These are phyloP conservation scores for Skeletonema grethae DNA, from an alignment of 108 stramenopile species.

Conservation along the genomic window DNA sequence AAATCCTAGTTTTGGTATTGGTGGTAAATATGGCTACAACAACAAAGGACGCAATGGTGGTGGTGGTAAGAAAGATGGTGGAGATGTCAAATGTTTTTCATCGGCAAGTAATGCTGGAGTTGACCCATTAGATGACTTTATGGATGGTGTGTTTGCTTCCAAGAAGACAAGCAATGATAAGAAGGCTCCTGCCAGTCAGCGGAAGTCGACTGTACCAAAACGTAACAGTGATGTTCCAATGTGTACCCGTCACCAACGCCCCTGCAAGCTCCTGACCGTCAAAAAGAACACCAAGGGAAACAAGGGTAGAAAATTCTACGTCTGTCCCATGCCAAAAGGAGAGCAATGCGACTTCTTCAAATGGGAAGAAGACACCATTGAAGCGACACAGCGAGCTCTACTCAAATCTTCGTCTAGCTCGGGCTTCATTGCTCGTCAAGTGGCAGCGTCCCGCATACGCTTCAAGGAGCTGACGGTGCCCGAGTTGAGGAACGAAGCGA, in stretches of 20 bases:
- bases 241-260: slow-evolving; percentile 78
- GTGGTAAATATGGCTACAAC: background rate
- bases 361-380: slow-evolving; percentile 87
- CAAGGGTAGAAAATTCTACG: slow-evolving; percentile 87
- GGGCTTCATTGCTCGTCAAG: slow-evolving; percentile 83
- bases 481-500: slow-evolving; percentile 65
- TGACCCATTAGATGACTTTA: slow-evolving; percentile 86
- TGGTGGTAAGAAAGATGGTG: slow-evolving; percentile 5
- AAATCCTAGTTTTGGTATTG: slow-evolving; percentile 2
- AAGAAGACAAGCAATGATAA: slow-evolving; percentile 13
- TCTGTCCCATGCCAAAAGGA: slow-evolving; percentile 80
- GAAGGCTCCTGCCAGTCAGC: background rate
- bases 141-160: slow-evolving; percentile 69
- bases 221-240: slow-evolving; percentile 36
- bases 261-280: slow-evolving; percentile 77
- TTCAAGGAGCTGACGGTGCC: slow-evolving; percentile 77
- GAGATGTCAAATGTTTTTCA: slow-evolving; percentile 31
- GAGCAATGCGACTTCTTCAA: slow-evolving; percentile 90
- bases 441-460: slow-evolving; percentile 60
- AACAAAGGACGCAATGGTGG: background rate
- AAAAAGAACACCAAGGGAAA: slow-evolving; percentile 84
- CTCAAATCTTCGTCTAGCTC: slow-evolving; percentile 69
- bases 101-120: slow-evolving; percentile 56
- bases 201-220: background rate
- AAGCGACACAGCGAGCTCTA: slow-evolving; percentile 59